These are phyloP conservation scores for Vitis labrusca DNA, from an alignment of 164 flowering plant species.

Conservation along the genomic window DNA sequence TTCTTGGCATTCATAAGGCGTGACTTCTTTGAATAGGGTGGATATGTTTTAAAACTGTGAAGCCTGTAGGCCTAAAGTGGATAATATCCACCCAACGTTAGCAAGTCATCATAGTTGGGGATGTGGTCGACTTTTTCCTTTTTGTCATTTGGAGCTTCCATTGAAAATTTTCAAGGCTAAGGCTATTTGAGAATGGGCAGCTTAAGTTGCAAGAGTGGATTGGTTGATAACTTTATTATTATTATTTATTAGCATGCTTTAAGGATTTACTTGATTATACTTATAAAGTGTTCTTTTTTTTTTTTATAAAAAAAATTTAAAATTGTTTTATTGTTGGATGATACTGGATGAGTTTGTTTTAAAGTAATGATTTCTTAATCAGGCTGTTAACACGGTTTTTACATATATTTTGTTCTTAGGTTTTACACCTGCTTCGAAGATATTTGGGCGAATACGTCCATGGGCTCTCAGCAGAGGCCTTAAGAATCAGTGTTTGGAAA, in stretches of 20 bases:
- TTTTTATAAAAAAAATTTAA: no score
- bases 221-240: neutral
- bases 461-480: conserved; percentile 90
- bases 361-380: no score
- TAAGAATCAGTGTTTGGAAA: conserved; percentile 96
- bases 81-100: no score
- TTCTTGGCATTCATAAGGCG: no score
- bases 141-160: no score
- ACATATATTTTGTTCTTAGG: conserved; percentile 40
- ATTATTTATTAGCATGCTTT: neutral
- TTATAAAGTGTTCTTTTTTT: no score
- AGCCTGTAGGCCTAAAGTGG: no score
- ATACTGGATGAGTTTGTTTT: neutral
- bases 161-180: no score
- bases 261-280: neutral
- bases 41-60: no score
- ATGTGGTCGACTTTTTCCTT: no score
- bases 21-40: no score
- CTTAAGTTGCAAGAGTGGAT: neutral
- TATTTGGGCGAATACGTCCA: conserved; percentile 97
- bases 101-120: no score
- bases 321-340: neutral
- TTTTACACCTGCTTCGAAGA: conserved; percentile 86
- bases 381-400: neutral
- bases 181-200: neutral